phyloP scores from a whole-genome alignment of 768 basidiomycete species.

The Suillus alpinus region DNA sequence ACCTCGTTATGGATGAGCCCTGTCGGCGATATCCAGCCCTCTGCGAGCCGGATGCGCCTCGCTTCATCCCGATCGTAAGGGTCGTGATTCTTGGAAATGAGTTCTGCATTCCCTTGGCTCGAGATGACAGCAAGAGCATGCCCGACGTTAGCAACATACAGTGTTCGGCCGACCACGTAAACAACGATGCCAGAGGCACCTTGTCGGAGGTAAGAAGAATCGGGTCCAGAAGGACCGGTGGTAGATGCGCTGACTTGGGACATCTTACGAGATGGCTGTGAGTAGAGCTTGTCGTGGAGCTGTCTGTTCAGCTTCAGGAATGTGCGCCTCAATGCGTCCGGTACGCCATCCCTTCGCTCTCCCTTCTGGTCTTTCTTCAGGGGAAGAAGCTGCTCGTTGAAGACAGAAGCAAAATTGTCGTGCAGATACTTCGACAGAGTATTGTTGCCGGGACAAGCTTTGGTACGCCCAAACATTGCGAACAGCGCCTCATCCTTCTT shows the following conservation, averaged over 20 bases:
- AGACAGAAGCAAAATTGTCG: conserved; percentile 69
- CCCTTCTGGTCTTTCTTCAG: conserved; percentile 40
- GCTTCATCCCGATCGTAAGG: conserved; percentile 88
- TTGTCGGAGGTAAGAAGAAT: conserved; percentile 53
- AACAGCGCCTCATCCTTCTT: conserved; percentile 83
- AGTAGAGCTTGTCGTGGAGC: conserved; percentile 66
- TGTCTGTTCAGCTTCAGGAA: conserved; percentile 86
- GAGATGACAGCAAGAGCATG: conserved; percentile 87
- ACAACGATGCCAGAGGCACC: conserved; percentile 87
- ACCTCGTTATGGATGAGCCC: conserved; percentile 91
- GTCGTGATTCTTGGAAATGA: conserved; percentile 80
- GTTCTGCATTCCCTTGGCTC: conserved; percentile 64
- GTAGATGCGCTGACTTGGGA: conserved; percentile 58
- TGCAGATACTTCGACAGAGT: conserved; percentile 79
- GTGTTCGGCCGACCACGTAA: conserved; percentile 73
- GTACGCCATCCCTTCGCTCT: conserved; percentile 48
- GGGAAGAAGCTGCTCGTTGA: conserved; percentile 54
- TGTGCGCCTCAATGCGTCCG: conserved; percentile 80
- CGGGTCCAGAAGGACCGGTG: conserved; percentile 32
- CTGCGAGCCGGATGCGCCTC: conserved; percentile 81
- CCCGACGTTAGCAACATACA: conserved; percentile 91
- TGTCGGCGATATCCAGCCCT: conserved; percentile 91
- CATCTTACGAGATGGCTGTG: conserved; percentile 57
- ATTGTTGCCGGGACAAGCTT: conserved; percentile 56
- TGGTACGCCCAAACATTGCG: conserved; percentile 89